Evolutionary conservation across 2,329 filamentous ascomycete genomes (phyloP).

Genomic region (Dactylellina parvicollis): DNA sequence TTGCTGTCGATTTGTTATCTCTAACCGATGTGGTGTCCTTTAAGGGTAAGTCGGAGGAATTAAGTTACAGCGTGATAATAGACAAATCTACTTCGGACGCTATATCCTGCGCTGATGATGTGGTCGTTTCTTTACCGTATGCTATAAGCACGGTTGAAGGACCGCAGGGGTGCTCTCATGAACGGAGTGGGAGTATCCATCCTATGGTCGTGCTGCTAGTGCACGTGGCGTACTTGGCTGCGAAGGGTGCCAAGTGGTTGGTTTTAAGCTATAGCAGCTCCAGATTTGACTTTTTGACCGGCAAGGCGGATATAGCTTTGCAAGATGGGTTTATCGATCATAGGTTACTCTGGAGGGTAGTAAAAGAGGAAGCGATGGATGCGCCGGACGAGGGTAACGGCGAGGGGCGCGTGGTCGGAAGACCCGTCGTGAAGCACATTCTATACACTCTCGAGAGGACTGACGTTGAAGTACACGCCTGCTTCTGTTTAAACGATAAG

Average conservation of each 20-base stretch:
- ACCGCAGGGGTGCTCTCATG: neutral
- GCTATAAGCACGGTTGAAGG: neutral
- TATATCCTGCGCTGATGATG: slow-evolving; percentile 37
- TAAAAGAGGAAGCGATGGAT: slow-evolving; percentile 13
- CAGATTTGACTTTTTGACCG: slow-evolving; percentile 25
- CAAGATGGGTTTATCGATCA: slow-evolving; percentile 12
- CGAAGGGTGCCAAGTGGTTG: slow-evolving; percentile 18
- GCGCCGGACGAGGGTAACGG: slow-evolving; percentile 8
- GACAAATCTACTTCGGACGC: slow-evolving; percentile 46
- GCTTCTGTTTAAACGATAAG: too few relatives aligned
- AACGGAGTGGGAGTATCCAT: neutral
- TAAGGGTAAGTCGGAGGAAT: neutral
- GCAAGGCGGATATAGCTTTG: neutral
- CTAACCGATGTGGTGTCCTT: slow-evolving; percentile 5
- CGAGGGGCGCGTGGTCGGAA: slow-evolving; percentile 1
- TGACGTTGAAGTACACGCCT: neutral
- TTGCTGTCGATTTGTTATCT: slow-evolving; percentile 15
- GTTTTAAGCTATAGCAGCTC: slow-evolving; percentile 34
- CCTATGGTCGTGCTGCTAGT: slow-evolving; percentile 20
- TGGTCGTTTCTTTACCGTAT: slow-evolving; percentile 19
- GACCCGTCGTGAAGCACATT: slow-evolving; percentile 18
- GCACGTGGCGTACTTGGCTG: slow-evolving; percentile 16
- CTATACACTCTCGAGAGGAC: slow-evolving; percentile 41
- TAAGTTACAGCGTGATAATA: slow-evolving; percentile 2
- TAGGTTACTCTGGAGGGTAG: slow-evolving; percentile 21